Conservation (phyloP, 371 early-diverging fungal species). For the Blakeslea trispora region DNA sequence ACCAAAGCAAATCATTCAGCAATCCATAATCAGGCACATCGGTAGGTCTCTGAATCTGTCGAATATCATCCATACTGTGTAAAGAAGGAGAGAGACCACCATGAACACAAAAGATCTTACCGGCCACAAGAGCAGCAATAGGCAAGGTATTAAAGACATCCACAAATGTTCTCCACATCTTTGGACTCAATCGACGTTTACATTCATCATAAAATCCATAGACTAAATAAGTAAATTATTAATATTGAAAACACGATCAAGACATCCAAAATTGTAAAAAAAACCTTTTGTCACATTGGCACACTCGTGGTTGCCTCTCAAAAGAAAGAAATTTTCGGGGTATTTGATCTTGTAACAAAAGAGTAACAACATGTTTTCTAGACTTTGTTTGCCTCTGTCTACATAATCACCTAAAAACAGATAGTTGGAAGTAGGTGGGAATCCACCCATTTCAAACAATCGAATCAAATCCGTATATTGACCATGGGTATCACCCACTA, state of each 20-base stretch:
- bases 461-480: slow-evolving; percentile 90
- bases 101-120: slow-evolving; percentile 98
- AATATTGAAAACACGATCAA: background rate
- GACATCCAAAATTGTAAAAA: slow-evolving; percentile 22
- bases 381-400: slow-evolving; percentile 95
- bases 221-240: slow-evolving; percentile 42
- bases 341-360: slow-evolving; percentile 98
- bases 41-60: slow-evolving; percentile 87
- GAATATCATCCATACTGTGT: slow-evolving; percentile 93
- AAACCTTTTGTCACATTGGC: slow-evolving; percentile 94
- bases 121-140: slow-evolving; percentile 95
- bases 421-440: slow-evolving; percentile 89
- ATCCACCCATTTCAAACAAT: slow-evolving; percentile 92
- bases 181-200: slow-evolving; percentile 93
- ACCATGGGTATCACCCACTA: slow-evolving; percentile 97
- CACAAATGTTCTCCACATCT: slow-evolving; percentile 98
- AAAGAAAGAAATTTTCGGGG: slow-evolving; percentile 95
- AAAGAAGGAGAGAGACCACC: slow-evolving; percentile 96
- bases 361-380: slow-evolving; percentile 94
- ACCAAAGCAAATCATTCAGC: slow-evolving; percentile 92
- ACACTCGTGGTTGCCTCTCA: slow-evolving; percentile 99
- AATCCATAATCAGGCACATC: slow-evolving; percentile 97
- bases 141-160: slow-evolving; percentile 98
- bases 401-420: slow-evolving; percentile 99
- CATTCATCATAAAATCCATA: slow-evolving; percentile 99